Conservation (phyloP, 768 basidiomycete genomes). For the Butyriboletus loyo region DNA sequence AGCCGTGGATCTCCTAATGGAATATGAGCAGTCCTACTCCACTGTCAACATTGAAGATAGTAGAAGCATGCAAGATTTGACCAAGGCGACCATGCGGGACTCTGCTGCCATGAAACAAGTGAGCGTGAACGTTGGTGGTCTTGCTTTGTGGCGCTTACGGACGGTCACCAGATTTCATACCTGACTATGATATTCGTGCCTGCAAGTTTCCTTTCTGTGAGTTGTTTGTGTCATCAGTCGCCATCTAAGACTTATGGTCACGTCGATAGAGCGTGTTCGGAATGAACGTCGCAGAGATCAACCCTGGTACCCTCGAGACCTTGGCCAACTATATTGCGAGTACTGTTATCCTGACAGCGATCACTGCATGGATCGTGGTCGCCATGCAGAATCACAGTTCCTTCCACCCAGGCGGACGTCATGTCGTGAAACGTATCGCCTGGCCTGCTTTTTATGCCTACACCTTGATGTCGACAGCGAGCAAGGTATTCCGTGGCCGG, state of each 20-base stretch:
- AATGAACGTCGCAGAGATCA: constrained; percentile 33
- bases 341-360: constrained; percentile 47
- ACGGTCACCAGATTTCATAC: constrained; percentile 44
- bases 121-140: background rate
- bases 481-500: background rate
- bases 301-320: constrained; percentile 23
- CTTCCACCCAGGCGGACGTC: constrained; percentile 13
- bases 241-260: background rate
- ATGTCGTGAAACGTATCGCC: constrained; percentile 9
- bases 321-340: constrained; percentile 40
- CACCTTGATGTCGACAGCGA: background rate
- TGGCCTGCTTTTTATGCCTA: constrained; percentile 21
- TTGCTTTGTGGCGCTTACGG: background rate
- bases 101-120: constrained; percentile 40
- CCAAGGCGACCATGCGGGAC: constrained; percentile 41
- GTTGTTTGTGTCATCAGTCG: background rate
- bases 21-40: constrained; percentile 48
- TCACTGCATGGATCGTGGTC: constrained; percentile 55
- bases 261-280: constrained; percentile 31
- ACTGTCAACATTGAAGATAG: constrained; percentile 60
- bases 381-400: constrained; percentile 41
- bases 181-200: constrained; percentile 63
- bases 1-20: background rate
- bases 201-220: constrained; percentile 41
- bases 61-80: constrained; percentile 49